phyloP scores from a whole-genome alignment of 306 rosid genomes.

The Casuarina glauca region DNA sequence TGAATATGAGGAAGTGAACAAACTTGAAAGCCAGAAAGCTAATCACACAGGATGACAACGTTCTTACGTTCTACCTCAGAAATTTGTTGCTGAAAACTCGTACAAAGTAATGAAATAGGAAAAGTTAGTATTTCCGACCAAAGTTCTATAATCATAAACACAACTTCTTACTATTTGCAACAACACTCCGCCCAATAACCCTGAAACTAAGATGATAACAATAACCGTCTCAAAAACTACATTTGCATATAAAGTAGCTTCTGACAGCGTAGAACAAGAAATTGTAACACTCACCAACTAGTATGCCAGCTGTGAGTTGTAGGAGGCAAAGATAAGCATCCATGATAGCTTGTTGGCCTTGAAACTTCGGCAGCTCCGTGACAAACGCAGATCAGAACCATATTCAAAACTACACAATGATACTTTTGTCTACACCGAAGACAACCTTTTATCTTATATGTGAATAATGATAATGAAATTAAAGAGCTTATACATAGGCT shows the following conservation, averaged over 20 bases:
- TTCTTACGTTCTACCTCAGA: constrained; percentile 1
- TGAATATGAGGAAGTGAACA: background rate
- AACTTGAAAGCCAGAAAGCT: background rate
- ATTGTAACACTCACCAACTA: constrained; percentile 67
- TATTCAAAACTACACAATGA: background rate
- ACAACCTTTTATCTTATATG: no score
- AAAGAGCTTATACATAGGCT: no score
- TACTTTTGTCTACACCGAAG: no score
- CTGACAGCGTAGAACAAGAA: background rate
- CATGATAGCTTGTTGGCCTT: constrained; percentile 97
- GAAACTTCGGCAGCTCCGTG: constrained; percentile 99
- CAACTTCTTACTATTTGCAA: background rate
- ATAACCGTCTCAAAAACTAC: background rate
- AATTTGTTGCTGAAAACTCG: constrained; percentile 10
- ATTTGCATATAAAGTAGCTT: background rate
- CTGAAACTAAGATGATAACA: background rate
- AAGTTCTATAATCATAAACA: background rate
- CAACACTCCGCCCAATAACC: background rate
- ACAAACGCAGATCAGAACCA: constrained; percentile 30
- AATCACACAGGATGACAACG: background rate
- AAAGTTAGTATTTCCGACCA: constrained; percentile 7
- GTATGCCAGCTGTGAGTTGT: constrained; percentile 95
- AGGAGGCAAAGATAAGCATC: constrained; percentile 97
- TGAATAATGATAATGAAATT: no score
- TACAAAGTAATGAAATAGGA: background rate